Base-by-base conservation (phyloP, 2,329 filamentous ascomycete species). In the Colletotrichum sp. region DNA sequence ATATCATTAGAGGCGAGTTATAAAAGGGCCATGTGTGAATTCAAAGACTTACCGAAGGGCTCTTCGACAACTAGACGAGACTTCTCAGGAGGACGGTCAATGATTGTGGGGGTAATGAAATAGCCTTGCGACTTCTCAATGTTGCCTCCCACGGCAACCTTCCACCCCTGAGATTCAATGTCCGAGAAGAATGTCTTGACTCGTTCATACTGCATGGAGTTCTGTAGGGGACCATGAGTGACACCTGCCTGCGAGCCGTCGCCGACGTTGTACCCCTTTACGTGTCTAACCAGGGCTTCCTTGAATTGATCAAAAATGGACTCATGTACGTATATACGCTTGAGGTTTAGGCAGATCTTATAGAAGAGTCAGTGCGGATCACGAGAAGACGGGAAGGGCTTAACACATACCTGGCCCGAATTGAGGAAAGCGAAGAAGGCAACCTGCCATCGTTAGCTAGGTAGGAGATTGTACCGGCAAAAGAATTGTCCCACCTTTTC, bases 191-290 rank as follows among this genome's bases (percentile, higher is more conserved):
- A 74, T 1, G 67, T 71, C 34, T 71, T 74, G 59, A 74, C 72
- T 26, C 72, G 24, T 26, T 74, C 72, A n/a, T 57, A 94, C 82
- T 94, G 93, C 88, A 91, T 89, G 76, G 87, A 83, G 82, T 94
- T 94, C 72, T 92, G 91, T 2, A 94, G 83, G 0, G 93, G 93
- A 1, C 43, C 43, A 13, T 52, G 43, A 52, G 43, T 52, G 18
- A 52, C n/a, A 52, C 43, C 43, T 52, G 43, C 2, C 6, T 52
- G 43, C 10, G 43, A 52, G n/a, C 43, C 43, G 3, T 52, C 43
- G 1, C 43, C 43, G 10, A 52, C 0, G n/a, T 52, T 52, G 43
- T 52, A 52, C 10, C 43, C 43, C n/a, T 52, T 71, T 13, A 74
- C 72, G 8, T 74, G 72, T 84, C 87, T 69, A 0, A 60, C 71